Evolutionary conservation across 1,139 yeast genomes (phyloP).

Genomic region (Suhomyces guaymorum): DNA sequence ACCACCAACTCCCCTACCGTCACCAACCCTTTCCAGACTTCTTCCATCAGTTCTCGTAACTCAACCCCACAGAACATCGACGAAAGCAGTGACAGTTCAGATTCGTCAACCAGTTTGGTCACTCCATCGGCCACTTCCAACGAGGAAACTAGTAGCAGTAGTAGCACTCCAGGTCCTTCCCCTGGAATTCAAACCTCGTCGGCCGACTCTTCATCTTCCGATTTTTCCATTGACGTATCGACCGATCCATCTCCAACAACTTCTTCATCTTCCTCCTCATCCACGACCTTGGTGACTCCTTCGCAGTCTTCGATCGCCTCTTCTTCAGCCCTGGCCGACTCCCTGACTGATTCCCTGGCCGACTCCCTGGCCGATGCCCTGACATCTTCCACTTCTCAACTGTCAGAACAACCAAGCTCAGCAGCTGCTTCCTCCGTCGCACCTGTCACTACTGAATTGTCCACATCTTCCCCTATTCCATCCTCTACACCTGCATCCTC

Average conservation of each 20-base stretch:
- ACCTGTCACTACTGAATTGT: not conserved
- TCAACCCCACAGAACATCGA: not conserved
- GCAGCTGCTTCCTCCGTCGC: not conserved
- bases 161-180: no score
- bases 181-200: no score
- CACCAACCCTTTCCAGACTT: no score
- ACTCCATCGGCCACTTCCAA: slow-evolving; percentile 6
- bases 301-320: not conserved
- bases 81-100: slow-evolving; percentile 1
- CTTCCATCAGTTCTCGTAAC: no score
- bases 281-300: not conserved
- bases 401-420: no score
- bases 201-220: not conserved
- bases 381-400: no score
- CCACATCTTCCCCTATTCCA: slow-evolving; percentile 6
- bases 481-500: not conserved
- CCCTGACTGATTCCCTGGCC: no score
- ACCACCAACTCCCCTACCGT: not conserved
- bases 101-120: not conserved
- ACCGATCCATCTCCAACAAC: no score
- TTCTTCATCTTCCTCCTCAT: no score
- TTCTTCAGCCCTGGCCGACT: not conserved
- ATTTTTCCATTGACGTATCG: not conserved
- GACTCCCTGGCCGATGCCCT: no score
- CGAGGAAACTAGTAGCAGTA: no score